Evolutionary conservation across 371 early-diverging fungal genomes (phyloP), one percentile per base, ranked within the genome.

Genomic region (Mucor plumbeus): DNA sequence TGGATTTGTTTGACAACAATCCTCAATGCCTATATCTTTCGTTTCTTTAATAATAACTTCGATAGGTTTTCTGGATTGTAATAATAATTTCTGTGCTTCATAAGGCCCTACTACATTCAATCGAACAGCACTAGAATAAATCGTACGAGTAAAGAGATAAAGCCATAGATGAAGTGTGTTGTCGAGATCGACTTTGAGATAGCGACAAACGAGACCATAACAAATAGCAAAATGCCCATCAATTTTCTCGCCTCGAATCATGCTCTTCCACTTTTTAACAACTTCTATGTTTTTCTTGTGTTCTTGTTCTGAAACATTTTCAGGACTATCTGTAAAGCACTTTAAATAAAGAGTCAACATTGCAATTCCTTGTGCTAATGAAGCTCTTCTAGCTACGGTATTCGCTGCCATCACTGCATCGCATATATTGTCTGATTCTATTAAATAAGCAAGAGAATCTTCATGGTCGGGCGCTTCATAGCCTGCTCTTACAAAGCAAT

Each of bases 31-130:
- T 60, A 83, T 71, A 61, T 75, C 67, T 53, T 65, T 71, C 39
- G 83, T 83, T 44, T 78, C 61, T 54, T 78, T 69, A 21, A 87
- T 80, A 11, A 82, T 81, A 36, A 72, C 70, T 64, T 89, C 88
- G 47, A 90, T 86, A 15, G 83, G 73, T n/a, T 69, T 65, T 56
- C 87, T 83, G 6, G 89, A 79, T 19, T 85, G 76, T 36, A 91
- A 76, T 68, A 94, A 76, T 39, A 92, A 73, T 36, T 85, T 81
- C 70, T 97, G 97, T 7, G 92, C 93, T 65, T 91, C 88, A 70
- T 94, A 94, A 10, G 97, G 97, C 0, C 97, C 97, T 43, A 93
- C 80, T 5, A 95, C 77, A 62, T 95, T 95, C 26, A 95, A 83
- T n/a, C 97, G 86, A 14, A 97, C 93, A 0, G 94, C 95, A 0